phyloP scores from a whole-genome alignment of 2,329 filamentous ascomycete species.

The Periglandula ipomoeae region DNA sequence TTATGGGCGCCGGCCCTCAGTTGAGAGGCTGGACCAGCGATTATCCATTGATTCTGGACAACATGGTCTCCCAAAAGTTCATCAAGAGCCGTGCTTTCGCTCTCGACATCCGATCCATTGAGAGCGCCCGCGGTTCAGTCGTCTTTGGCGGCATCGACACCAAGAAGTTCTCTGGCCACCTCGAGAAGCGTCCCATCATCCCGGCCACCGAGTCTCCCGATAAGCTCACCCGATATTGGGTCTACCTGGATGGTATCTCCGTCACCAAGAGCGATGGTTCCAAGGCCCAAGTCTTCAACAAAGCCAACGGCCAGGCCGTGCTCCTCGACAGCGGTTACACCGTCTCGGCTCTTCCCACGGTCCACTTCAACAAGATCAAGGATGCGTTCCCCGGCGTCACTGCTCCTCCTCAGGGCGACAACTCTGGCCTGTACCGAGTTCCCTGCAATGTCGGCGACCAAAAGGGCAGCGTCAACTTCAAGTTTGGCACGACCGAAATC shows the following conservation, averaged over 20 bases:
- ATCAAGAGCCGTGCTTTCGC: conserved; percentile 29
- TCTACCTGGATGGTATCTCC: conserved; percentile 29
- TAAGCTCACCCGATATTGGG: conserved; percentile 30
- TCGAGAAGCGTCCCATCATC: conserved; percentile 48
- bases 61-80: conserved; percentile 22
- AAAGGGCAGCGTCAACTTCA: conserved; percentile 36
- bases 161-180: conserved; percentile 42
- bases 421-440: conserved; percentile 37
- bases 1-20: conserved; percentile 26
- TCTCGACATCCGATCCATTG: conserved; percentile 24
- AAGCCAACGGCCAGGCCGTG: conserved; percentile 31
- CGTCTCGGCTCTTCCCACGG: conserved; percentile 54
- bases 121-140: conserved; percentile 22
- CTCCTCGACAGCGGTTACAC: conserved; percentile 61
- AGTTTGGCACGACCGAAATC: conserved; percentile 35
- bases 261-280: conserved; percentile 24
- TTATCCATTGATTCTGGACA: conserved; percentile 27
- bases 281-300: conserved; percentile 34
- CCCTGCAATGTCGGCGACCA: conserved; percentile 28
- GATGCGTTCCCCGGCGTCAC: conserved; percentile 25
- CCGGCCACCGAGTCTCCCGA: conserved; percentile 28
- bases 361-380: conserved; percentile 37
- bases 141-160: conserved; percentile 51
- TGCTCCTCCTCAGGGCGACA: conserved; percentile 9
- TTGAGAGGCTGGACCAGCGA: conserved; percentile 23